Base-by-base conservation (phyloP, 2,329 filamentous ascomycete species). In the Tympanopsis confertula region DNA sequence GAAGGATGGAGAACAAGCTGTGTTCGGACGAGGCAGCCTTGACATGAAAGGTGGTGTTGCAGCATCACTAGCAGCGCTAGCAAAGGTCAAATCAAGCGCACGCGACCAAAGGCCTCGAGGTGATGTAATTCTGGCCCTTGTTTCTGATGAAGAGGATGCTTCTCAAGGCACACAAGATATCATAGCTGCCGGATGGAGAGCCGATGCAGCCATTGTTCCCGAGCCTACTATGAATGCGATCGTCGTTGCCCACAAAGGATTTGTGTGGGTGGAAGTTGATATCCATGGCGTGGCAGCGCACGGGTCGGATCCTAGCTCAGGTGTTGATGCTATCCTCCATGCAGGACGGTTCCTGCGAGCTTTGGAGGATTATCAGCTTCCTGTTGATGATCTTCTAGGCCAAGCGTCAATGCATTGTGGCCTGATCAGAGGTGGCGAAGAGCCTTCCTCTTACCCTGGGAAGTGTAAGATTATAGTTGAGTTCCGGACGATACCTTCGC, bases 11-110 rank as follows among this genome's bases (percentile, higher is more conserved):
- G 54, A 54, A 5, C 39, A 45, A 17, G 49, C 47, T 5, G 45
- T 69, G 1, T 61, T 65, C 26, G 67, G 68, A 1, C 57, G 68
- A 10, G 68, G 68, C 0, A 52, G 60, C 4, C 53, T 62, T 7
- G 68, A 71, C 30, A 73, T 73, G 68, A 73, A 72, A 44, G 50
- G 59, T 3, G 68, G 69, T 0, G 37, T 73, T 1, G 68, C 69
- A 4, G 63, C 66, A 3, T 57, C 53, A 3, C 55, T 74, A 44
- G 49, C 60, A 1, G 54, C 65, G 0, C 43, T 69, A 3, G 51
- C 60, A 5, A 51, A 54, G 3, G 53, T 55, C 3, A 65, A 63
- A 35, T 49, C 48, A 12, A 50, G 44, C 14, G 43, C 46, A 2
- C 15, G 30, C 30, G 7, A 10, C 10, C 39, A 42, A 3, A 26